Conservation (phyloP, 2,329 filamentous ascomycete species). For the Emericellopsis cladophorae region DNA sequence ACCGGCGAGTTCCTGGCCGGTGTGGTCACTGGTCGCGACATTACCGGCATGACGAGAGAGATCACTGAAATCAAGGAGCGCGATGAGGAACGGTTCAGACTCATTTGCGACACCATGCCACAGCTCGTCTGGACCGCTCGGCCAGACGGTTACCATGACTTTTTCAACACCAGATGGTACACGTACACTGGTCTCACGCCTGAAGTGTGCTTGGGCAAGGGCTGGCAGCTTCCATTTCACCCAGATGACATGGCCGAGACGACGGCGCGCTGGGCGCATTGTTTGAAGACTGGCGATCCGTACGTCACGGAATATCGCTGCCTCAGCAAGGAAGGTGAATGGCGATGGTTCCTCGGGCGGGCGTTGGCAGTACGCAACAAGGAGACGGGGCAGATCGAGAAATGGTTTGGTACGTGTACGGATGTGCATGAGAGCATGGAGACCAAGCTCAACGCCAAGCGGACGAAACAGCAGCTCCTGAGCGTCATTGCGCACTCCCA, state of each 20-base stretch:
- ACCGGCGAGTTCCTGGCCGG: conserved; percentile 64
- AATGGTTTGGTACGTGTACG: conserved; percentile 73
- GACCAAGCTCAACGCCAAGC: conserved; percentile 51
- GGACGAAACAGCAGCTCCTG: conserved; percentile 56
- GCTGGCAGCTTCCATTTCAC: conserved; percentile 55
- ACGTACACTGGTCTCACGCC: conserved; percentile 59
- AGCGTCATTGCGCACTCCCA: conserved; percentile 64
- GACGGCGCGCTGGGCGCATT: conserved; percentile 44
- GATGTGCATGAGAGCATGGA: conserved; percentile 67
- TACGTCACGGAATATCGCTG: conserved; percentile 63
- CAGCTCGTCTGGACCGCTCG: conserved; percentile 64
- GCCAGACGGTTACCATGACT: conserved; percentile 54
- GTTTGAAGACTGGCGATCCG: conserved; percentile 52
- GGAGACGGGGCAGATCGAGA: conserved; percentile 55
- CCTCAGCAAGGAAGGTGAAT: conserved; percentile 51
- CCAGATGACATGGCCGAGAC: conserved; percentile 54
- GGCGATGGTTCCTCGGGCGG: conserved; percentile 67
- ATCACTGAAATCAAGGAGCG: conserved; percentile 57
- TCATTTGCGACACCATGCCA: conserved; percentile 64
- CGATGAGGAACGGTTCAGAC: conserved; percentile 61
- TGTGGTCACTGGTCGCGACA: conserved; percentile 58
- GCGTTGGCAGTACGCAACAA: conserved; percentile 56
- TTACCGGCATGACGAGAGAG: conserved; percentile 56
- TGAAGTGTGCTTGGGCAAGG: conserved; percentile 47
- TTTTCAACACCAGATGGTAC: conserved; percentile 69